Percentiles rank a stretch among this genome's conserved stretches.
phyloP scores from a whole-genome alignment of 805 yeast species.

The Ogataea saltuana region DNA sequence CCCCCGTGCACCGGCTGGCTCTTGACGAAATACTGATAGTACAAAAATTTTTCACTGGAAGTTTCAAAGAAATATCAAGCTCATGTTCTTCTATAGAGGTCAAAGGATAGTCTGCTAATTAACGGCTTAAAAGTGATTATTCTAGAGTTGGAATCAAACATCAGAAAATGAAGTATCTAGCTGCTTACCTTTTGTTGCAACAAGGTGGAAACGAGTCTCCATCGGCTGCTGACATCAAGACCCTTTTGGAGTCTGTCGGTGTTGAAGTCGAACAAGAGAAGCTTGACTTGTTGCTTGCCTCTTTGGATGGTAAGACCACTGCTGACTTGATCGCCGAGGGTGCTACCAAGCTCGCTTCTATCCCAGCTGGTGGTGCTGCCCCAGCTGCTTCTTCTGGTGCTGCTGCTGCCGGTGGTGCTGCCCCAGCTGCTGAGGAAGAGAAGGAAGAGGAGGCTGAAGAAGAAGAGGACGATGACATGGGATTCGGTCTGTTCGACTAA shows the following conservation, averaged over 20 bases:
- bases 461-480: constrained; percentile 78
- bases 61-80: no score
- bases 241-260: constrained; percentile 92
- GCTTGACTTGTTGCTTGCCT: constrained; percentile 73
- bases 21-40: no score
- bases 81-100: constrained; percentile 11
- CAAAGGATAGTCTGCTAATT: constrained; percentile 81
- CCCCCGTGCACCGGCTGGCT: no score
- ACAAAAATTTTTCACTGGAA: constrained; percentile 16
- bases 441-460: constrained; percentile 65
- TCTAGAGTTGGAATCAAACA: constrained; percentile 40
- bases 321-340: constrained; percentile 93
- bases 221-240: constrained; percentile 86
- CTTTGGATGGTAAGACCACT: constrained; percentile 91
- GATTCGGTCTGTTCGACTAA: constrained; percentile 49
- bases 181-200: constrained; percentile 97
- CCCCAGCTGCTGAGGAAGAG: constrained; percentile 70
- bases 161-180: constrained; percentile 84
- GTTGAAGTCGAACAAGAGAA: constrained; percentile 92
- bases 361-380: constrained; percentile 98
- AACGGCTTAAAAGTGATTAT: constrained; percentile 77
- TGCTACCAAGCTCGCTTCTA: constrained; percentile 93
- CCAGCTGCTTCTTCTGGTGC: constrained; percentile 72
- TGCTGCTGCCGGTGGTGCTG: constrained; percentile 69
- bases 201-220: constrained; percentile 97